Evolutionary conservation across 257 asterid species (phyloP).

Genomic region (Solanum okadae): DNA sequence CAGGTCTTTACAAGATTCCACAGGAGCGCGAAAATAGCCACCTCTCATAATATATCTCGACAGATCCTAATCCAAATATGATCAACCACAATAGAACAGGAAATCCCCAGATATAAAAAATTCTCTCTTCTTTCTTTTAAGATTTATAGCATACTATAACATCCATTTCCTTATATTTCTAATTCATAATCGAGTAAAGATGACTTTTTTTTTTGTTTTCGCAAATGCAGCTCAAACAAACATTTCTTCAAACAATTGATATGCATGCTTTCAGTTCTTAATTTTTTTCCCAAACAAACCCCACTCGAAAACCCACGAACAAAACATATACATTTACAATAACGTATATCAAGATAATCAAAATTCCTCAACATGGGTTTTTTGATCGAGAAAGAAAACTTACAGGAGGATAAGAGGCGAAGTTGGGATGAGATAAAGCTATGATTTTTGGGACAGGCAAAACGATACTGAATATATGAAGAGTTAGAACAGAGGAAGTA

Average conservation of each 20-base stretch:
- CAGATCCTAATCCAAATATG: not conserved
- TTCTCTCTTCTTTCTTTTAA: not conserved
- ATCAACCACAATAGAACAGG: not conserved
- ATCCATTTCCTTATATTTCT: not conserved
- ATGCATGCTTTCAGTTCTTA: not conserved
- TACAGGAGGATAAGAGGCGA: constrained; percentile 45
- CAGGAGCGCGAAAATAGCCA: not conserved
- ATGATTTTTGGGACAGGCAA: constrained; percentile 1
- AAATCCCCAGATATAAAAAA: not conserved
- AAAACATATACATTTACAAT: no score
- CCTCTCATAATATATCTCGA: not conserved
- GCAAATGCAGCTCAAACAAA: not conserved
- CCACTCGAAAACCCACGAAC: no score
- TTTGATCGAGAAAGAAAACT: not conserved
- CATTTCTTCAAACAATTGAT: not conserved
- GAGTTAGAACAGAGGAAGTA: constrained; percentile 11
- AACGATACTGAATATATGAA: not conserved
- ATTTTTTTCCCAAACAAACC: not conserved
- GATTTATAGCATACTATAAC: not conserved
- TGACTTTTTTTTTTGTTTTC: not conserved
- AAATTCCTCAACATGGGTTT: not conserved
- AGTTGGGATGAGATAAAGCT: constrained; percentile 9
- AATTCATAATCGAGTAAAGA: not conserved
- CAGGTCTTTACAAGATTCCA: not conserved
- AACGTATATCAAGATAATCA: not conserved